Base-by-base conservation (phyloP, 2,329 filamentous ascomycete species). In the Venturia oleaginea region DNA sequence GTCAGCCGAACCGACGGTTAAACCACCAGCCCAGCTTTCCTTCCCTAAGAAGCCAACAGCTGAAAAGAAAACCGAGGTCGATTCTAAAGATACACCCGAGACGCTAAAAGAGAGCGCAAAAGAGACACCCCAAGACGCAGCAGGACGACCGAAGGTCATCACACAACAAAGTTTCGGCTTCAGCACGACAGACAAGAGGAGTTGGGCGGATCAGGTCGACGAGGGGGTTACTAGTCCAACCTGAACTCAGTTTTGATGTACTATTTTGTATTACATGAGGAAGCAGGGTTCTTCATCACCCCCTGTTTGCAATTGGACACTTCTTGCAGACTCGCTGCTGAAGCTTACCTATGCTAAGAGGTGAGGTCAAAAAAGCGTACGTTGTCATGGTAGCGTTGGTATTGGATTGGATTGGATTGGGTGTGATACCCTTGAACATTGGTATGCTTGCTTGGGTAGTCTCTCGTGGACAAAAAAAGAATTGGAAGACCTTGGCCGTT, bases 201-300 rank as follows among this genome's bases (percentile, higher is more conserved):
- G 75, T 30, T 80, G 78, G 78, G 78, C 78, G 2, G 78, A 80
- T 69, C 77, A 80, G 67, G 76, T 79, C 17, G 77, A 76, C 40
- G 62, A 46, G 4, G 59, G 59, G 40, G 59, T 60, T 10, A 60
- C 32, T 40, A 40, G 37, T 40, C 59, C 34, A 27, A 43, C 19
- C n/a, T 60, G 59, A 60, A 5, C 4, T 57, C 10, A 4, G 51
- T n/a, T 27, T 32, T 22, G 46, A 51, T n/a, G n/a, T n/a, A n/a
- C n/a, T 8, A 57, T 57, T 34, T n/a, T 19, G 10, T 27, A 27
- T 57, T 57, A 57, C 51, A n/a, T 17, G 17, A 19, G 24, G n/a
- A 15, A 57, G 17, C 11, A 57, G 51, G 30, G 4, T 27, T 27
- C 46, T 27, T 15, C 46, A 51, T 13, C 46, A 1, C 46, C 22